phyloP scores from a whole-genome alignment of 2,329 filamentous ascomycete genomes.

The Trichoderma atroviride region DNA sequence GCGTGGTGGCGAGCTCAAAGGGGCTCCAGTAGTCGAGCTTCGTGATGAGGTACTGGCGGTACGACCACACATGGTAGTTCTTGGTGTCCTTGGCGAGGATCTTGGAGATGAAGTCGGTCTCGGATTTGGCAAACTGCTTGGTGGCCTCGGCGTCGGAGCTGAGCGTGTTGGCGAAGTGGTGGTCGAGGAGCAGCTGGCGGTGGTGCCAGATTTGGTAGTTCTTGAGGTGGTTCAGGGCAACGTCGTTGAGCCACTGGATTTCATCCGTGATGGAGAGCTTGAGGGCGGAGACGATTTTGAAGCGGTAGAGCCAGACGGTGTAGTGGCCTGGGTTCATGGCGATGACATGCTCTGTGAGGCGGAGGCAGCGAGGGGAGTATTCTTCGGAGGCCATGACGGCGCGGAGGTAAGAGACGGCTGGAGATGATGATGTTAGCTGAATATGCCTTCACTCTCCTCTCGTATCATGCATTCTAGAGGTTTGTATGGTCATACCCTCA shows the following conservation, averaged over 20 bases:
- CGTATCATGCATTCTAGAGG: background rate
- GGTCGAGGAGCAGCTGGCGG: conserved; percentile 65
- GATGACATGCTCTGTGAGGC: conserved; percentile 87
- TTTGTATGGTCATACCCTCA: conserved; percentile 59
- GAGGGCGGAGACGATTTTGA: conserved; percentile 72
- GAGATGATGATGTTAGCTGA: background rate
- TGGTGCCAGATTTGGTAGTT: conserved; percentile 99
- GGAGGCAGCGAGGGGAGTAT: conserved; percentile 74
- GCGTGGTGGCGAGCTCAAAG: conserved; percentile 70
- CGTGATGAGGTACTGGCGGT: conserved; percentile 72
- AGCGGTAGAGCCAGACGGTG: conserved; percentile 96
- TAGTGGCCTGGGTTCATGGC: conserved; percentile 95
- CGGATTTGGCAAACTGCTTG: conserved; percentile 62
- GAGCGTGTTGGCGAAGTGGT: conserved; percentile 58
- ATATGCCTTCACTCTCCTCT: background rate
- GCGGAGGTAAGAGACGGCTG: conserved; percentile 87
- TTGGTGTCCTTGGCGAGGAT: conserved; percentile 90
- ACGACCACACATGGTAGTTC: conserved; percentile 99
- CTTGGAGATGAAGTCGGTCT: conserved; percentile 72
- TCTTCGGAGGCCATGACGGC: conserved; percentile 91
- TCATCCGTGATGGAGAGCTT: conserved; percentile 69
- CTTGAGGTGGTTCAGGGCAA: conserved; percentile 83
- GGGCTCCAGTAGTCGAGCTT: conserved; percentile 71
- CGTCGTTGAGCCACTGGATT: conserved; percentile 81
- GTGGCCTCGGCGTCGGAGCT: conserved; percentile 53